A percentile compares a stretch with the other conserved stretches of the same genome.
phyloP scores from a whole-genome alignment of 306 rosid species.

The Datisca glomerata region DNA sequence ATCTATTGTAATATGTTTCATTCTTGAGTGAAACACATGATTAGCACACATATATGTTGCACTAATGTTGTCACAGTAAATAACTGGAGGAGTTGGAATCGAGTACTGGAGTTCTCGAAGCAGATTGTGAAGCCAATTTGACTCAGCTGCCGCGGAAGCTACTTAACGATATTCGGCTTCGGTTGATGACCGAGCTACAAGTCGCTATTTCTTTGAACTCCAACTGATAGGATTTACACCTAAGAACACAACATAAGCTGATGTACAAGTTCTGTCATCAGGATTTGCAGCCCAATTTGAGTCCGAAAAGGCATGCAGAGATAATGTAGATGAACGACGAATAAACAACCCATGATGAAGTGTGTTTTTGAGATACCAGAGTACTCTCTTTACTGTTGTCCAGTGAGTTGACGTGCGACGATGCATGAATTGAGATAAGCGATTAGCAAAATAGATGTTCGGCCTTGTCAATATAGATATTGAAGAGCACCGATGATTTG shows the following conservation, averaged over 20 bases:
- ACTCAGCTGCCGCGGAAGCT: not conserved
- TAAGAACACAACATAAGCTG: not conserved
- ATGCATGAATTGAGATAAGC: not conserved
- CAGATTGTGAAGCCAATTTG: not conserved
- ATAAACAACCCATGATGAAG: not conserved
- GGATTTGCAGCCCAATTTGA: not conserved
- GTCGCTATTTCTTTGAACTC: not conserved
- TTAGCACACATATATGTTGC: not conserved
- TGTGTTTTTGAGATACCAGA: not conserved
- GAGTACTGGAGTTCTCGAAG: not conserved
- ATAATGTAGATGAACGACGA: no score
- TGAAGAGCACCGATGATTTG: not conserved
- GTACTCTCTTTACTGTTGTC: not conserved
- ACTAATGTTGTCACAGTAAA: not conserved
- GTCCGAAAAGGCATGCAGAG: not conserved
- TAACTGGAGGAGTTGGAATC: no score
- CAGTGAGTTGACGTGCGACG: not conserved
- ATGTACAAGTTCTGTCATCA: not conserved
- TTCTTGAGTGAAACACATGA: not conserved
- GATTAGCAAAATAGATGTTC: not conserved
- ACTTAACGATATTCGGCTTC: not conserved
- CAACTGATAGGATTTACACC: not conserved
- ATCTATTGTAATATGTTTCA: not conserved
- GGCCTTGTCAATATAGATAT: not conserved
- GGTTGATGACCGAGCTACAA: not conserved